Base-by-base conservation (phyloP, 2,329 filamentous ascomycete genomes). In the Fusarium algeriense region DNA sequence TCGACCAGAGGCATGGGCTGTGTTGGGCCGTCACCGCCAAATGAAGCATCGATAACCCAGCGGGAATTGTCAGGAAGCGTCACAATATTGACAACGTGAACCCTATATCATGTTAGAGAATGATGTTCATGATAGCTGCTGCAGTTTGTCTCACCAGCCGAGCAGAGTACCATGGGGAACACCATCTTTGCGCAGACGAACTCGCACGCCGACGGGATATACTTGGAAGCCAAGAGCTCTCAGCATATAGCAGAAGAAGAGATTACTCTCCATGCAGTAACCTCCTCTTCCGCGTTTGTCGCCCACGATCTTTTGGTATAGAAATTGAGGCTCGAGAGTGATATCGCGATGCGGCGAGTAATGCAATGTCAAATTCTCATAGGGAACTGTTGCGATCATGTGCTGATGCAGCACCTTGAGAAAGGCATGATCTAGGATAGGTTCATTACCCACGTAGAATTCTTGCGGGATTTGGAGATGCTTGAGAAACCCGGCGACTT, bases 71-170 rank as follows among this genome's bases (percentile, higher is more conserved):
- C 80, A 4, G 82, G 76, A 37, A 92, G 81, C 3, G 84, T 86
- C 44, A 91, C 85, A 56, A 92, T 88, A 71, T 89, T 87, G 48
- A 91, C 83, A 75, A 91, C 87, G 77, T 92, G 90, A 17, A 85
- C 82, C 76, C 79, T 17, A 14, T 2, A 43, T 34, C 7, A 7
- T 17, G 35, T 70, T 40, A 61, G 41, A 19, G n/a, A 62, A 3
- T 3, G 34, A 43, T 30, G 32, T 10, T 26, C 73, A 56, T 10
- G 78, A 48, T 17, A 56, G 15, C 77, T 55, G 30, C 17, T 34
- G 26, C 41, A 28, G 20, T 30, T 35, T 12, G 17, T 73, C 77
- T 66, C 37, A 82, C 88, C 88, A 85, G 28, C 86, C 83, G 1
- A n/a, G n/a, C n/a, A n/a, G n/a, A n/a, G n/a, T n/a, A n/a, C 82